Evolutionary conservation across 371 early-diverging fungal genomes (phyloP), one percentile per base, ranked within the genome.

Genomic region (Syncephalastrum racemosum): DNA sequence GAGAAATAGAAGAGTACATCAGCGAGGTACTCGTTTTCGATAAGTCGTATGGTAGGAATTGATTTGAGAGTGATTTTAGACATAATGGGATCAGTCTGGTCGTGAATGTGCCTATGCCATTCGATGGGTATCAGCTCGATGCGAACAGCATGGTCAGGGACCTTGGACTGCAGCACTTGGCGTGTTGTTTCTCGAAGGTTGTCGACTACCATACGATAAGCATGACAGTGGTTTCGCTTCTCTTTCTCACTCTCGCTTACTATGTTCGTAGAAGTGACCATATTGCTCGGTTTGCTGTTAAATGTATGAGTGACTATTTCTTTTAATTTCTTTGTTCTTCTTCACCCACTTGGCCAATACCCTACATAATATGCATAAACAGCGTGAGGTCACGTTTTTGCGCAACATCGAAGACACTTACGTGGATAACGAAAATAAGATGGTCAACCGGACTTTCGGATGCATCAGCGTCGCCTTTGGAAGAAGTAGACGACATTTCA

Each of bases 21-120:
- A 4, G 85, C 83, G 13, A 89, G 64, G 46, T 84, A 84, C 44
- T 89, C 86, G 50, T 89, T 89, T 66, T 82, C 81, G 57, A 86
- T 79, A 16, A 79, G 64, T 14, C 89, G 77, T 12, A 86, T 75
- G 4, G 85, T 74, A 6, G 86, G 80, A 48, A 83, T 83, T 4
- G 87, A 85, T 44, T 86, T 85, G 13, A 89, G 59, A 2, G 89
- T 86, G 58, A 89, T 84, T 24, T 75, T 65, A 46, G 63, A 63
- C 56, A 80, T 61, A 8, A 58, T 64, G 15, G 73, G 68, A 23
- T 80, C 80, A 0, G 68, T 68, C 50, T 80, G 71, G n/a, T 73
- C 68, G 56, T 87, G 88, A 41, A 87, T 79, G 52, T 79, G 74
- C 46, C 70, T 53, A 42, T 75, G 73, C 77, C 70, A 72, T 63